Evolutionary conservation across 2,329 filamentous ascomycete genomes (phyloP), one percentile per base, ranked within the genome.

Genomic region (Penicillium olsonii): DNA sequence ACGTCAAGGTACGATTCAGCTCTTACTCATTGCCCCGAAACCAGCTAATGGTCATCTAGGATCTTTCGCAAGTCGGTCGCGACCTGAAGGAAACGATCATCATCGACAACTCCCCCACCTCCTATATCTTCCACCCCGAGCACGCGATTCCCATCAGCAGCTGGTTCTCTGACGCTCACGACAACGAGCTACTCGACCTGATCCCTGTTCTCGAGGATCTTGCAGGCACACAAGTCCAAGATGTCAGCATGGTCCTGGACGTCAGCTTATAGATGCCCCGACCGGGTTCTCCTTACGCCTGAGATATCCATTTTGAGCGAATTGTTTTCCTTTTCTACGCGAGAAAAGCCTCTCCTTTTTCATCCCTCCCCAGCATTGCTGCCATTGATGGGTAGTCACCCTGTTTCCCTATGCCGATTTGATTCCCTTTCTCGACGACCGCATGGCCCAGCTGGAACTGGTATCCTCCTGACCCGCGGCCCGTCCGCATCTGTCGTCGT

Each of bases 131-230:
- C 82, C 94, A 99, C 70, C 94, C 94, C 19, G 92, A 99, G 77
- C 94, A 99, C 71, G 94, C 94, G 53, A 92, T 99, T 42, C 94
- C 94, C 20, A 99, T 99, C 76, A 96, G 92, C 82, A 97, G 92
- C 80, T 99, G 94, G 94, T 99, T 99, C 77, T 96, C 92, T 60
- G 94, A 99, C 75, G 94, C 94, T 54, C 94, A 99, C 74, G 94
- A 99, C 77, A 99, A 99, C 75, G 94, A 99, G 80, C 82, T 99
- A 55, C 81, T 99, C 66, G 94, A 99, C 71, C 79, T 99, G 64
- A 97, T 99, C 71, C 94, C 94, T 45, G 94, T 99, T 64, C 90
- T 99, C 60, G 94, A 99, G 80, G 94, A 99, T 74, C 81, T 99
- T 68, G 92, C 94, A 55, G 87, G 88, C 60, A 74, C 85, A 52